Evolutionary conservation across 805 yeast species (phyloP).

Genomic region (Cyberlindnera bimundalis): DNA sequence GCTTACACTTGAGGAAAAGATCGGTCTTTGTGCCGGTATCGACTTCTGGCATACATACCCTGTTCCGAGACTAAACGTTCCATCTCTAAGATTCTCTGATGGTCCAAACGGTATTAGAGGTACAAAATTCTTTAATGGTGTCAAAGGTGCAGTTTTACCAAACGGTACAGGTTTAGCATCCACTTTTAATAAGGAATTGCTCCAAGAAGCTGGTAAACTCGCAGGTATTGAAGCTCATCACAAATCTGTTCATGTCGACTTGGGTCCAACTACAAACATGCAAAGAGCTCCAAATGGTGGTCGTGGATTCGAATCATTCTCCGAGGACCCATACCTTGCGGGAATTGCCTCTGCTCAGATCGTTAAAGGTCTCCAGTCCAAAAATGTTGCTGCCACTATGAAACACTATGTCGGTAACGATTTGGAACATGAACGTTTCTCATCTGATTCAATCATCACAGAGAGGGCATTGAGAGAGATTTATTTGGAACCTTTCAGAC

Average conservation of each 20-base stretch:
- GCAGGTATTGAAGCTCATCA: conserved; percentile 53
- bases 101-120: conserved; percentile 68
- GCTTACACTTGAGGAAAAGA: conserved; percentile 17
- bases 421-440: conserved; percentile 48
- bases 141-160: conserved; percentile 56
- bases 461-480: conserved; percentile 61
- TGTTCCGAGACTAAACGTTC: conserved; percentile 35
- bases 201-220: conserved; percentile 44
- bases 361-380: conserved; percentile 51
- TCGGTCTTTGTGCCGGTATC: conserved; percentile 27
- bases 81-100: conserved; percentile 45
- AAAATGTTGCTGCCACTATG: conserved; percentile 49
- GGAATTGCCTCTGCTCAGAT: conserved; percentile 45
- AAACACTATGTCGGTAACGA: conserved; percentile 55
- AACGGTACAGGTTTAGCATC: conserved; percentile 56
- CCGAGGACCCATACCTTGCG: conserved; percentile 54
- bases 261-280: conserved; percentile 50
- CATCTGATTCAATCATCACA: conserved; percentile 44
- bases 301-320: conserved; percentile 58
- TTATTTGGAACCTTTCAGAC: conserved; percentile 55
- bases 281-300: conserved; percentile 59
- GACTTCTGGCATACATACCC: conserved; percentile 47
- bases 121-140: conserved; percentile 47
- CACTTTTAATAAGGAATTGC: conserved; percentile 48
- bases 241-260: conserved; percentile 48